A percentile compares a stretch with the other conserved stretches of the same genome.
Evolutionary conservation across 495 filamentous ascomycete species (phyloP).

Genomic region (Emericellopsis terricola): DNA sequence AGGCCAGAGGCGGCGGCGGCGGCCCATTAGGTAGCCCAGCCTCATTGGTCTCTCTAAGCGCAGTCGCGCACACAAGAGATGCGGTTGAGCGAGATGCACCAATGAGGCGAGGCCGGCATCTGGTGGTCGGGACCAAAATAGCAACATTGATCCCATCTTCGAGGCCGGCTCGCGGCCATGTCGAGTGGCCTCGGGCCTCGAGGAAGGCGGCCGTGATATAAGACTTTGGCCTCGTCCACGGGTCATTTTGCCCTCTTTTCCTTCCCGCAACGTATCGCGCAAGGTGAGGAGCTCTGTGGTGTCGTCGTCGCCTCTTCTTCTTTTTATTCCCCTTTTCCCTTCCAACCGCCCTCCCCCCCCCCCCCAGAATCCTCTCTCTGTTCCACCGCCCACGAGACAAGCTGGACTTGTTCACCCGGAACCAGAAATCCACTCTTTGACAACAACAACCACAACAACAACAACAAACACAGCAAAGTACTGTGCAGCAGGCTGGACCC

Average conservation of each 20-base stretch:
- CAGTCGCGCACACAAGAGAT: conserved; percentile 5
- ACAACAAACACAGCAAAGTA: conserved; percentile 15
- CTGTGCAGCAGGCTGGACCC: neutral
- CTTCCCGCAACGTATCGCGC: conserved; percentile 11
- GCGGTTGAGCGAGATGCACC: too few relatives aligned
- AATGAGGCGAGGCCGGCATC: too few relatives aligned
- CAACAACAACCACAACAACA: conserved; percentile 28
- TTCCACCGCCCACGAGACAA: conserved; percentile 18
- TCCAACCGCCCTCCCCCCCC: conserved; percentile 12
- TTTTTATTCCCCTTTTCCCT: conserved; percentile 6
- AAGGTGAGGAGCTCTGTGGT: conserved; percentile 25
- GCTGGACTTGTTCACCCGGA: conserved; percentile 36
- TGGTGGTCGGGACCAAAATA: conserved; percentile 15
- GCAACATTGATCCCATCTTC: conserved; percentile 1
- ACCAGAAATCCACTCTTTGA: conserved; percentile 31
- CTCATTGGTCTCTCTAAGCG: conserved; percentile 26
- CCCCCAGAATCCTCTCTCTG: neutral
- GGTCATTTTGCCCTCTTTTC: conserved; percentile 7
- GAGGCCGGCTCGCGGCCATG: conserved; percentile 9
- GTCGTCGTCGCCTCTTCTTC: conserved; percentile 14
- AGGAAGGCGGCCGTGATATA: conserved; percentile 22
- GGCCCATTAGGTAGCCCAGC: too few relatives aligned
- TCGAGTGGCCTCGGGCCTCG: conserved; percentile 1
- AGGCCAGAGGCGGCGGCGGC: too few relatives aligned
- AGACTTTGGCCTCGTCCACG: conserved; percentile 27